Base-by-base conservation (phyloP, 139 green algal species). In the Spirogloea muscicola region DNA sequence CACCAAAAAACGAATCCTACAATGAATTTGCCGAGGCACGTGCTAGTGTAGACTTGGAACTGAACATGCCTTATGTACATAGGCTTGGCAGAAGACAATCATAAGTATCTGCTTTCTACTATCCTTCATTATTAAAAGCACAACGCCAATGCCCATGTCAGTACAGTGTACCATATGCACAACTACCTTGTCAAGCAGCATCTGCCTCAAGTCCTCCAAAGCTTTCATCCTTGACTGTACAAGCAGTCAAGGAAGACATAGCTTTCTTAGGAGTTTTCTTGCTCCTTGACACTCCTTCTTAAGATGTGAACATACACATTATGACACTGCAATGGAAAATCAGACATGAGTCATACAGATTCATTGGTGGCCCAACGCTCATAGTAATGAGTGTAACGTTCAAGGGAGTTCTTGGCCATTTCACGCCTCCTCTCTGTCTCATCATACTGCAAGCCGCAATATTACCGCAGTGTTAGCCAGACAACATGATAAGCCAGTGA, bases 311-410 rank as follows among this genome's bases (percentile, higher is more conserved):
- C 21, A 55, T 55, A 21, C 21, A 55, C 46, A 55, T 21, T 31
- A 70, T 16, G 38, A n/a, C n/a, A n/a, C n/a, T n/a, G n/a, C n/a
- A n/a, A n/a, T 7, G 13, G 29, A 18, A 13, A 13, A 65, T 65
- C 13, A 65, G 18, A 41, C 13, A 65, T 16, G 25, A 33, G 25
- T 13, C 42, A 27, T 43, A 81, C 77, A 68, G 38, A 52, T 67
- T 93, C 88, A 40, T 93, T 84, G 70, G 91, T 89, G 9, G 83
- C 77, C 86, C 86, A 94, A 10, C 90, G 87, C 84, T 95, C 88
- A 77, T 88, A 95, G 87, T 93, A 95, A 77, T 96, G 84, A 74
- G 89, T 89, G 82, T 95, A 94, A 41, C 92, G 86, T 88, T 95
- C 88, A 63, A 98, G 83, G 3, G 88, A 89, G 49, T 87, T 72